phyloP scores from a whole-genome alignment of 2,329 filamentous ascomycete species.

The Cordyceps farinosa region DNA sequence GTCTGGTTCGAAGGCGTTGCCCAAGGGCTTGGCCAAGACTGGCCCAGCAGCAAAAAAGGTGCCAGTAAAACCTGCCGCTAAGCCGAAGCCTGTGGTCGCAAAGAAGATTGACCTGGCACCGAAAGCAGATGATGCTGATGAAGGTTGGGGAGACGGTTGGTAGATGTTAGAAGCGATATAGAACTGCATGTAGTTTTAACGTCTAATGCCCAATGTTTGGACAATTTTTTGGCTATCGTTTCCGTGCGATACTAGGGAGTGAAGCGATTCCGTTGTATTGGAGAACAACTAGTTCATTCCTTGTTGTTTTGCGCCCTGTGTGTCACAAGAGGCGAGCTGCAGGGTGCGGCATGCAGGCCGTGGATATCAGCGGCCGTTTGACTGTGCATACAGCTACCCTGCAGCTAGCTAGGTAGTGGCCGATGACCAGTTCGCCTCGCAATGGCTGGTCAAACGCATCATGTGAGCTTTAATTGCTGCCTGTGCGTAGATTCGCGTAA shows the following conservation, averaged over 20 bases:
- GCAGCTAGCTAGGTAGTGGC: too few species aligned
- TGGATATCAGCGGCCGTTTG: too few species aligned
- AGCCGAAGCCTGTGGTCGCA: slow-evolving; percentile 43
- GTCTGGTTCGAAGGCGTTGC: slow-evolving; percentile 61
- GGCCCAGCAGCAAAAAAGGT: slow-evolving; percentile 40
- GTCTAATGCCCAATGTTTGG: too few species aligned
- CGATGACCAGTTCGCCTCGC: too few species aligned
- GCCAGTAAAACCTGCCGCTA: slow-evolving; percentile 34
- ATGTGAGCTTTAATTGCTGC: not conserved
- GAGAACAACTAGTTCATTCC: too few species aligned
- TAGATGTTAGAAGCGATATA: slow-evolving; percentile 26
- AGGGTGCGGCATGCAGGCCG: too few species aligned
- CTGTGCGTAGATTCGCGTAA: not conserved
- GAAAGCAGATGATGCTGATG: slow-evolving; percentile 58
- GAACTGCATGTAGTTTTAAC: too few species aligned
- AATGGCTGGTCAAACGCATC: not conserved
- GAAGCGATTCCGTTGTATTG: too few species aligned
- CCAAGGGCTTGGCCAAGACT: slow-evolving; percentile 76
- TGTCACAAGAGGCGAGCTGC: not conserved
- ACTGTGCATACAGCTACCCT: too few species aligned
- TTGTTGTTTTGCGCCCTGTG: not conserved
- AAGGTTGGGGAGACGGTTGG: slow-evolving; percentile 66
- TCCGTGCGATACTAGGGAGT: too few species aligned
- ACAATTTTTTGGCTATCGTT: too few species aligned
- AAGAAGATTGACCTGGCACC: slow-evolving; percentile 71